Evolutionary conservation across 176 grass and related monocot genomes (phyloP).

Genomic region (Juncus inflexus): DNA sequence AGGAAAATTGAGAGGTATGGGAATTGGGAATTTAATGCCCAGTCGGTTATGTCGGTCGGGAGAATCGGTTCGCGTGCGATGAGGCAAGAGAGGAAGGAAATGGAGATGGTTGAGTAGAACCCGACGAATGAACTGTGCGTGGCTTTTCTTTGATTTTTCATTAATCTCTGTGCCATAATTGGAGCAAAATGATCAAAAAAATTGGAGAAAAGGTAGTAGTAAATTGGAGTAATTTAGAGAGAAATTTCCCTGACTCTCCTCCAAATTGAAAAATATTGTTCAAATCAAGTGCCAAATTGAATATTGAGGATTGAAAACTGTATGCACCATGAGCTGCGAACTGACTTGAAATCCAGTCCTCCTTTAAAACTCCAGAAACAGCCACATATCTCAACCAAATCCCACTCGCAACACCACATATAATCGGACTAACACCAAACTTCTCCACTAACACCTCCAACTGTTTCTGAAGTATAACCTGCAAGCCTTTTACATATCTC

Average conservation of each 20-base stretch:
- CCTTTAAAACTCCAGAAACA: slow-evolving; percentile 50
- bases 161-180: slow-evolving; percentile 26
- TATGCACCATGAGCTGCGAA: not conserved
- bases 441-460: slow-evolving; percentile 62
- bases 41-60: slow-evolving; percentile 66
- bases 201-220: slow-evolving; percentile 21
- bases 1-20: slow-evolving; percentile 59
- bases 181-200: slow-evolving; percentile 10
- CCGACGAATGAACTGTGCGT: slow-evolving; percentile 37
- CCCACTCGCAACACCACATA: slow-evolving; percentile 41
- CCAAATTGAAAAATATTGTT: not conserved
- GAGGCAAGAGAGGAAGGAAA: slow-evolving; percentile 73
- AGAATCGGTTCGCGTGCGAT: slow-evolving; percentile 60
- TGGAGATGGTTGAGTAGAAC: slow-evolving; percentile 71
- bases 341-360: slow-evolving; percentile 33
- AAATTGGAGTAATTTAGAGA: not conserved
- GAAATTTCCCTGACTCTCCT: not conserved
- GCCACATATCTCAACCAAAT: slow-evolving; percentile 59
- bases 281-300: not conserved
- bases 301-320: not conserved
- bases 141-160: slow-evolving; percentile 9
- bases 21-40: slow-evolving; percentile 62
- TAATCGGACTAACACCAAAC: slow-evolving; percentile 48
- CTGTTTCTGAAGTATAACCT: slow-evolving; percentile 68
- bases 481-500: slow-evolving; percentile 60